These are phyloP conservation scores for Exserohilum rostratum DNA, from an alignment of 2,329 filamentous ascomycete species.

Conservation along the genomic window DNA sequence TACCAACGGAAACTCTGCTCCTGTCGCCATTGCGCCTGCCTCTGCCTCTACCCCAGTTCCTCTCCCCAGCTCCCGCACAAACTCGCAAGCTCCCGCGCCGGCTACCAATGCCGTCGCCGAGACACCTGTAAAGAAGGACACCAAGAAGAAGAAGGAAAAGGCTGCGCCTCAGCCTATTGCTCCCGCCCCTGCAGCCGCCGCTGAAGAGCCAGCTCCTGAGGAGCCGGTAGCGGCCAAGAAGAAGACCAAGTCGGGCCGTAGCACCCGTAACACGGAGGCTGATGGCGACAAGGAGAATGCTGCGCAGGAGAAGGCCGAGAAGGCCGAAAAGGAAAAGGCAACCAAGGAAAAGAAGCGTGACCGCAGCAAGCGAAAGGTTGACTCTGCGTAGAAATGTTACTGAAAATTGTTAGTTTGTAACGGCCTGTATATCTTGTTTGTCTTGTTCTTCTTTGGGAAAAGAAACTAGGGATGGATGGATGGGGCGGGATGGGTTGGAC, in stretches of 20 bases:
- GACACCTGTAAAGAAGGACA: conserved; percentile 42
- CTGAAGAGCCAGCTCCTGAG: conserved; percentile 37
- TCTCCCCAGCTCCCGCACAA: conserved; percentile 26
- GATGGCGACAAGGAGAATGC: conserved; percentile 38
- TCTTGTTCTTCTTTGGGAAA: background rate
- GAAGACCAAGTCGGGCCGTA: conserved; percentile 44
- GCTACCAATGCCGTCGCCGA: conserved; percentile 17
- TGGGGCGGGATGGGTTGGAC: too few relatives aligned
- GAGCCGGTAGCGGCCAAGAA: conserved; percentile 40
- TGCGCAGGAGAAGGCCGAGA: conserved; percentile 18
- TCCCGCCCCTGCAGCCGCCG: conserved; percentile 27
- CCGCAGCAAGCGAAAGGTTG: conserved; percentile 41
- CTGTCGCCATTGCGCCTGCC: conserved; percentile 24
- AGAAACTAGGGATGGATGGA: too few relatives aligned
- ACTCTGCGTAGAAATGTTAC: conserved; percentile 28
- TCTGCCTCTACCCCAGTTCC: conserved; percentile 32
- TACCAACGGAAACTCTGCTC: conserved; percentile 29
- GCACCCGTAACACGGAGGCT: conserved; percentile 40
- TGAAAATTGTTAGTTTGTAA: too few relatives aligned
- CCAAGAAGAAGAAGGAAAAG: conserved; percentile 43
- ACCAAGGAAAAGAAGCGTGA: conserved; percentile 42
- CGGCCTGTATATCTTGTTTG: background rate
- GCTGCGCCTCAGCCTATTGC: conserved; percentile 34
- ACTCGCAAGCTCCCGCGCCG: conserved; percentile 18
- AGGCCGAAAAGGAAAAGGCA: conserved; percentile 9